These are phyloP conservation scores for Cucumis cinereus DNA, from an alignment of 306 rosid genomes.

Conservation along the genomic window DNA sequence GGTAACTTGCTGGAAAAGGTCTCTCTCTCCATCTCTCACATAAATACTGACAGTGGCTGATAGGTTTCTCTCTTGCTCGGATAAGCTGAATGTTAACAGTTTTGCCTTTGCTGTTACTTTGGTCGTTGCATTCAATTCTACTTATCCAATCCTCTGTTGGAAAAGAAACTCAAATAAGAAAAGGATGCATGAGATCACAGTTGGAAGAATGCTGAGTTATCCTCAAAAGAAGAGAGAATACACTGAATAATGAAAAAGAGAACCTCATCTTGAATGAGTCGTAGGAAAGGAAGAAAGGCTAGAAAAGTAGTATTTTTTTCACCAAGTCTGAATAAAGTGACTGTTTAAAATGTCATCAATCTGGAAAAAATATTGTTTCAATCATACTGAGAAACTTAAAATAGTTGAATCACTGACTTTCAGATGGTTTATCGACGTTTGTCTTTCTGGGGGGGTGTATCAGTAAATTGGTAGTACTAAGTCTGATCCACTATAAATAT, in stretches of 20 bases:
- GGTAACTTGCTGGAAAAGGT: slow-evolving; percentile 87
- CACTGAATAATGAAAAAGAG: neutral
- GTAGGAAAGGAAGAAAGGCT: neutral
- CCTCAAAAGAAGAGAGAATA: neutral
- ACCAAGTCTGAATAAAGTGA: neutral
- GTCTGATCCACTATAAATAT: neutral
- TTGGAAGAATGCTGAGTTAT: neutral
- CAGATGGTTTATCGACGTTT: neutral
- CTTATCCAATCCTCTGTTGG: neutral
- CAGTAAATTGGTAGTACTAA: neutral
- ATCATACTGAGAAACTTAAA: neutral
- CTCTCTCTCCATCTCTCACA: neutral
- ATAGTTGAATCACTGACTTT: neutral
- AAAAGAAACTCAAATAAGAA: neutral
- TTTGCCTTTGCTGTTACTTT: neutral
- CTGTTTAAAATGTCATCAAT: neutral
- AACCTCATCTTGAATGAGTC: neutral
- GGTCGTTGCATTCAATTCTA: neutral
- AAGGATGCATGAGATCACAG: neutral
- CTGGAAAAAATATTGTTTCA: neutral
- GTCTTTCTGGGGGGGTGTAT: neutral
- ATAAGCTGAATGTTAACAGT: neutral
- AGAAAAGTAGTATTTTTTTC: neutral
- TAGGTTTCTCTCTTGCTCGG: neutral
- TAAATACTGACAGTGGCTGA: neutral